These are phyloP conservation scores for Phyllosticta citriasiana DNA, from an alignment of 2,329 filamentous ascomycete genomes.

Conservation along the genomic window DNA sequence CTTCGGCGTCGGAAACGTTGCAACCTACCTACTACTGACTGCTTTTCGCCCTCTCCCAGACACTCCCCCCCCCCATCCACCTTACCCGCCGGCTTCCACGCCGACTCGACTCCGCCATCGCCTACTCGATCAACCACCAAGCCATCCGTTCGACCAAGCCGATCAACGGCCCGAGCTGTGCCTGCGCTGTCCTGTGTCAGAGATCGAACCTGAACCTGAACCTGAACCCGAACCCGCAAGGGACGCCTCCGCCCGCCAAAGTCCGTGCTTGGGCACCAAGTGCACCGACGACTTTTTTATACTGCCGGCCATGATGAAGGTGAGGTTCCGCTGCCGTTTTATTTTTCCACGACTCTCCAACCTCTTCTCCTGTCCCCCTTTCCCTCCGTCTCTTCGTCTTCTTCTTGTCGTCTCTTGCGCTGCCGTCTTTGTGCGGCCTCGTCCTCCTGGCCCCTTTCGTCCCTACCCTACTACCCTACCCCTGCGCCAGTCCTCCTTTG, in stretches of 20 bases:
- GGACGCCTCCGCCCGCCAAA: constrained; percentile 1
- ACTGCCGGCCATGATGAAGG: constrained; percentile 9
- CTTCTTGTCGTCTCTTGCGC: neutral
- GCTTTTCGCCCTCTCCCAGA: too few species aligned
- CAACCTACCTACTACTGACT: too few species aligned
- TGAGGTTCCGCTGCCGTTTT: neutral
- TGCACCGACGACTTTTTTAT: constrained; percentile 4
- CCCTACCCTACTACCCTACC: neutral
- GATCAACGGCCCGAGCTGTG: neutral
- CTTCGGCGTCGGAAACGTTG: too few species aligned
- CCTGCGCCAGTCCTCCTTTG: neutral
- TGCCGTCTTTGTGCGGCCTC: neutral
- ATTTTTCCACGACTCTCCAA: neutral
- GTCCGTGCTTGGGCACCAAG: constrained; percentile 9
- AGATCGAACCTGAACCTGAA: neutral
- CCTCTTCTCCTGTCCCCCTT: neutral
- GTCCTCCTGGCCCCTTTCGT: neutral
- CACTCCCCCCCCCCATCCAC: too few species aligned
- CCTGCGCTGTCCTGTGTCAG: neutral
- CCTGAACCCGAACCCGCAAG: neutral
- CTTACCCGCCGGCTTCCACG: neutral
- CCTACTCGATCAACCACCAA: neutral
- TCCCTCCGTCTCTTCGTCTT: neutral
- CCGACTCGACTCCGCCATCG: neutral
- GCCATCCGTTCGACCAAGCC: neutral